phyloP scores from a whole-genome alignment of 2,329 filamentous ascomycete species.

The Fusarium pininemorale region DNA sequence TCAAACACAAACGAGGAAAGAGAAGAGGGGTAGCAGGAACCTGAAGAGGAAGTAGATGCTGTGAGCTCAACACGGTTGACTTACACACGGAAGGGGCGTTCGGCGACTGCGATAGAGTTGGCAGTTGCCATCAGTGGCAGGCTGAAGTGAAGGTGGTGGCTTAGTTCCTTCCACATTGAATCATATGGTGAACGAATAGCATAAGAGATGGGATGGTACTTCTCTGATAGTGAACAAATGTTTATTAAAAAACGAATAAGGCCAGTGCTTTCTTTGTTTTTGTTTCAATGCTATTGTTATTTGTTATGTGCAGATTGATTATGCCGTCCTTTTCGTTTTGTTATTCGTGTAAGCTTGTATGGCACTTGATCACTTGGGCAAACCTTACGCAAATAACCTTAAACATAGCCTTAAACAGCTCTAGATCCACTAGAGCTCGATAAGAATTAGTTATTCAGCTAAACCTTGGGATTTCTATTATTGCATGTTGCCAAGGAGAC shows the following conservation, averaged over 20 bases:
- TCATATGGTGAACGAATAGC: neutral
- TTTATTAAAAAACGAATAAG: neutral
- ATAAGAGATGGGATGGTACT: neutral
- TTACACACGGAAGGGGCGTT: slow-evolving; percentile 2
- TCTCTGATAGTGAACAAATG: neutral
- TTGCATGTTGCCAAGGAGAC: neutral
- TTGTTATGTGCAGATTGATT: neutral
- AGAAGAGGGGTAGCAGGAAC: neutral
- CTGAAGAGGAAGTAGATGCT: neutral
- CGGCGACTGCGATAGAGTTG: slow-evolving; percentile 16
- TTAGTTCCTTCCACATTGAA: neutral
- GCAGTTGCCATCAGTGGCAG: slow-evolving; percentile 34
- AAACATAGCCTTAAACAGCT: neutral
- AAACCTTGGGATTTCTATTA: neutral
- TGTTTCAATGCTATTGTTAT: neutral
- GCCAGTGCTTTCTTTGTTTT: neutral
- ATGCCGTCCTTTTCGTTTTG: neutral
- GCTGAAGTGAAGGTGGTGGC: slow-evolving; percentile 12
- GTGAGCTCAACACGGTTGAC: neutral
- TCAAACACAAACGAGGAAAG: neutral
- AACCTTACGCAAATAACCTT: neutral
- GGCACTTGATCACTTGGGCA: neutral
- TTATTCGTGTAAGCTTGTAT: neutral
- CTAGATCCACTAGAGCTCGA: neutral
- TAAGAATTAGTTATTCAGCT: neutral